Conservation (phyloP, 1,284 basidiomycete species). For the Irpex lacteus region DNA sequence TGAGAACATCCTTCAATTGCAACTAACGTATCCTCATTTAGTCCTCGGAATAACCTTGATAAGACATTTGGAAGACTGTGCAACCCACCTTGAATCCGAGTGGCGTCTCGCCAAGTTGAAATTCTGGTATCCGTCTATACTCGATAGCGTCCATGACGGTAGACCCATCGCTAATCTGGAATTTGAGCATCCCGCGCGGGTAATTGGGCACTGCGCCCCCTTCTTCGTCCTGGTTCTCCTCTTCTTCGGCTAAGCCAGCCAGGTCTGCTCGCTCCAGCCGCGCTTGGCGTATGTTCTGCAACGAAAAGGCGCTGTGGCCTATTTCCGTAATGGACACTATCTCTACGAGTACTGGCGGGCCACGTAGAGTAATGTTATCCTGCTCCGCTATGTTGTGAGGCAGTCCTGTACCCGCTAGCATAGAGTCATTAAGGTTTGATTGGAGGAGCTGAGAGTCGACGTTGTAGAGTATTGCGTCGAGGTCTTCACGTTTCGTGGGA, state of each 20-base stretch:
- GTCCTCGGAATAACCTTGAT: neutral
- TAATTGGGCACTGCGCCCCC: conserved; percentile 68
- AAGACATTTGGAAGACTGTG: neutral
- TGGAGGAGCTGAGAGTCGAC: conserved; percentile 67
- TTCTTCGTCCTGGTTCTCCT: conserved; percentile 55
- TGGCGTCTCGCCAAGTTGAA: conserved; percentile 64
- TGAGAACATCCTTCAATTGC: conserved; percentile 55
- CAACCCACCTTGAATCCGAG: conserved; percentile 68
- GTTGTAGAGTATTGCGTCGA: conserved; percentile 45
- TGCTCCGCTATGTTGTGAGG: conserved; percentile 41
- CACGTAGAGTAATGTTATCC: conserved; percentile 33
- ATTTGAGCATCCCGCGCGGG: conserved; percentile 63
- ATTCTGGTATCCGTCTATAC: conserved; percentile 52
- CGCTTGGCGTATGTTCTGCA: conserved; percentile 60
- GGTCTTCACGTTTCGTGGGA: conserved; percentile 35
- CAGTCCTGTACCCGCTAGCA: conserved; percentile 63
- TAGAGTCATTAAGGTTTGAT: conserved; percentile 68
- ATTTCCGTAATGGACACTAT: conserved; percentile 74
- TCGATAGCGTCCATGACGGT: conserved; percentile 67
- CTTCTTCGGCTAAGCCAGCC: conserved; percentile 39
- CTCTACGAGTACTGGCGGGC: conserved; percentile 61
- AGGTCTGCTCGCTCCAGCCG: conserved; percentile 59
- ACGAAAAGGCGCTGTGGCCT: conserved; percentile 64
- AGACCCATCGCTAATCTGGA: conserved; percentile 67
- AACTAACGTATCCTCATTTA: conserved; percentile 42